Conservation (phyloP, 345 rosid genomes). For the Excoecaria agallocha region DNA sequence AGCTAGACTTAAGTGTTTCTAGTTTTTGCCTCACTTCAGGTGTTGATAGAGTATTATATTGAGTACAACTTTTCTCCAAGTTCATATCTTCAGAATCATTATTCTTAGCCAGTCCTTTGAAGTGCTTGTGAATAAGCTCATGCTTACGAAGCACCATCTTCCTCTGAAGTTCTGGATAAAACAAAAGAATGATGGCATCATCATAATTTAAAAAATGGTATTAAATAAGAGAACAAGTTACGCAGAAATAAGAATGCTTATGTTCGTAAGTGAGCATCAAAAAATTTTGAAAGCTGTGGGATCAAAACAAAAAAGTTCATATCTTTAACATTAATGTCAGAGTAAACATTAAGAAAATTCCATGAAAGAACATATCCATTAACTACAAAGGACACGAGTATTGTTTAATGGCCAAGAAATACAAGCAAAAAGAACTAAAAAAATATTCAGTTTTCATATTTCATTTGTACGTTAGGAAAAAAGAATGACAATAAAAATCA, state of each 20-base stretch:
- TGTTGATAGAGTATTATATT: constrained; percentile 18
- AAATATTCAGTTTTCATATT: neutral
- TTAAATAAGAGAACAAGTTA: neutral
- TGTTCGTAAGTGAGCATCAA: neutral
- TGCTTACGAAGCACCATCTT: too few relatives aligned
- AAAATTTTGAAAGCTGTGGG: neutral
- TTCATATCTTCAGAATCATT: constrained; percentile 22
- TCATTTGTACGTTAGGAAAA: neutral
- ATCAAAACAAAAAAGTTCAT: neutral
- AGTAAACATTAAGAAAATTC: neutral
- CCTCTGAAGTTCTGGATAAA: constrained; percentile 13
- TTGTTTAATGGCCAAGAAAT: neutral
- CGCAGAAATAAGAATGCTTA: neutral
- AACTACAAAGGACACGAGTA: neutral
- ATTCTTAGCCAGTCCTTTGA: constrained; percentile 23
- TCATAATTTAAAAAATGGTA: neutral
- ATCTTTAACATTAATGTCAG: neutral
- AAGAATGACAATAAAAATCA: neutral
- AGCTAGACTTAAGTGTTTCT: constrained; percentile 38
- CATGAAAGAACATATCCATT: neutral
- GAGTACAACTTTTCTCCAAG: neutral
- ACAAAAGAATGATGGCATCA: neutral
- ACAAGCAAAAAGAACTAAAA: neutral
- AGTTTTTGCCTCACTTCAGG: constrained; percentile 36
- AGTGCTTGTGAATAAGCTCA: constrained; percentile 9